Base-by-base conservation (phyloP, 192 early-diverging fungal species). In the Rhizophagus prolifer region DNA sequence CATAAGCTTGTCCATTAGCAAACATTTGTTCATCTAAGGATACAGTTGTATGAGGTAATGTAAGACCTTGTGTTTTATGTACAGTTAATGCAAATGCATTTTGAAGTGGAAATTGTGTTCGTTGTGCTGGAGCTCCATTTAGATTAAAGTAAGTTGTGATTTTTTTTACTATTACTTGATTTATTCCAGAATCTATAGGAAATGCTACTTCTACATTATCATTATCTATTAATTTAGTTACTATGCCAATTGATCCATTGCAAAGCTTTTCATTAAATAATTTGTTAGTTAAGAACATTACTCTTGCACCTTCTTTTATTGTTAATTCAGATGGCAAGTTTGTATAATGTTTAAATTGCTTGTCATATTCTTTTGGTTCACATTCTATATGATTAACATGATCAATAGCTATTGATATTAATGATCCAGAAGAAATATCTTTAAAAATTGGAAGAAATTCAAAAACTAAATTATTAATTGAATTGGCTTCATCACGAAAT, bases 51-150 rank as follows among this genome's bases (percentile, higher is more conserved):
- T 63, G 62, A 12, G 62, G 62, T 23, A 63, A 23, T 4, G 62
- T 63, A 12, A 70, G 19, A n/a, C 68, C 68, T 70, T 70, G 68
- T n/a, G 30, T n/a, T 70, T 70, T 70, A 50, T 70, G 68, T 1
- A 31, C 68, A n/a, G 68, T 70, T 9, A 70, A 36, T 10, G 41
- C 41, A 50, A 70, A 70, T n/a, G 21, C 21, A 46, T 70, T 70
- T 47, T 70, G 68, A 2, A 70, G 23, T 50, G 68, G 41, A n/a
- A 70, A 70, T 70, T 70, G 68, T 46, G 4, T 46, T 26, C 41
- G n/a, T 23, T 34, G 14, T 25, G 41, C 68, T 12, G 23, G 23
- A 19, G 6, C 21, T 10, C 62, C 62, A 23, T 63, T 63, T 10
- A 63, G 3, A 2, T 25, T 12, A 23, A 63, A 63, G 2, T 63